Conservation (phyloP, 768 basidiomycete genomes). For the Leccinum subgranulosum region DNA sequence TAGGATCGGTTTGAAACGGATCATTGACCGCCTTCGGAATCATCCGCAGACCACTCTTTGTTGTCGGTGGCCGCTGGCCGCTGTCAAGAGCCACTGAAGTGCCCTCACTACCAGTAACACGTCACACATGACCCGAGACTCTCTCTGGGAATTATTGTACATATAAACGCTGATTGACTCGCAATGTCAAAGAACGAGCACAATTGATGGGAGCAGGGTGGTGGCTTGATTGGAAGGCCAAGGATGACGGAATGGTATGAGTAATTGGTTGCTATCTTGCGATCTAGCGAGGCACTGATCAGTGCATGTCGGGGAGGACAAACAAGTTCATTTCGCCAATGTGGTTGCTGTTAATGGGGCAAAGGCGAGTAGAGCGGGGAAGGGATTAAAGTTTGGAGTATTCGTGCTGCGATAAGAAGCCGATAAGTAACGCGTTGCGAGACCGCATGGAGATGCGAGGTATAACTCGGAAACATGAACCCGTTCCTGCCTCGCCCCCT, state of each 20-base stretch:
- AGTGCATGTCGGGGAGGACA: conserved; percentile 10
- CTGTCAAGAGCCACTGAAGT: neutral
- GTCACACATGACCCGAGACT: neutral
- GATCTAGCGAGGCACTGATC: conserved; percentile 2
- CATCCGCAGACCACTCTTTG: neutral
- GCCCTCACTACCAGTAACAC: neutral
- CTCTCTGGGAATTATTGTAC: no score
- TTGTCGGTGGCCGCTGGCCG: no score
- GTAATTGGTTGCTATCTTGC: conserved; percentile 26
- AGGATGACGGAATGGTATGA: conserved; percentile 8
- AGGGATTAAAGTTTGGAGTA: conserved; percentile 17
- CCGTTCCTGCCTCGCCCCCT: conserved; percentile 2
- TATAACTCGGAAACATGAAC: neutral
- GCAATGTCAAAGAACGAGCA: neutral
- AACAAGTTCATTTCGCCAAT: conserved; percentile 26
- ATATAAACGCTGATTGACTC: neutral
- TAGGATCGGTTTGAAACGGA: neutral
- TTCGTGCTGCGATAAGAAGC: conserved; percentile 22
- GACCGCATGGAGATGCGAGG: neutral
- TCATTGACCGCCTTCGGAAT: conserved; percentile 1
- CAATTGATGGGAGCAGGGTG: neutral
- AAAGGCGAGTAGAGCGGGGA: conserved; percentile 25
- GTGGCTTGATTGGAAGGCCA: neutral
- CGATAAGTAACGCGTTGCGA: conserved; percentile 13
- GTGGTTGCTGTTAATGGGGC: conserved; percentile 7